These are phyloP conservation scores for Carpinus fangiana DNA, from an alignment of 306 rosid species.

Conservation along the genomic window DNA sequence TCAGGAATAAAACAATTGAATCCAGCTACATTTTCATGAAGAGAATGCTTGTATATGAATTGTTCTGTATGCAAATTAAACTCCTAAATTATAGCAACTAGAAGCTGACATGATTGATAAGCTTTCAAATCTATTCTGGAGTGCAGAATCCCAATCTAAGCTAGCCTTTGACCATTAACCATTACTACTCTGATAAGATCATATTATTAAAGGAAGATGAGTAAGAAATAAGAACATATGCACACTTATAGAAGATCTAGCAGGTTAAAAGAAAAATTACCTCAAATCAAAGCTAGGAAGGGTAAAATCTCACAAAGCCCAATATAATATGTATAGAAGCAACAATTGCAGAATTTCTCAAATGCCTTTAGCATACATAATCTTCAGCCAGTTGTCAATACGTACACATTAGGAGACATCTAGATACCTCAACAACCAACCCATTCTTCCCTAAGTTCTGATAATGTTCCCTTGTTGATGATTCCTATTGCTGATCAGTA, in stretches of 20 bases:
- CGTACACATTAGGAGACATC: too few relatives aligned
- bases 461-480: background rate
- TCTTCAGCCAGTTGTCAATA: too few relatives aligned
- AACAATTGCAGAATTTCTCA: too few relatives aligned
- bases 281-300: background rate
- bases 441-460: background rate
- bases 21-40: background rate
- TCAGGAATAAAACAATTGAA: background rate
- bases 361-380: too few relatives aligned
- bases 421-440: background rate
- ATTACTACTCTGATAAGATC: background rate
- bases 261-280: background rate
- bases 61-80: background rate
- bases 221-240: background rate
- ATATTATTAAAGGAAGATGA: background rate
- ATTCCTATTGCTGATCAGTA: background rate
- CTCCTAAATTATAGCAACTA: background rate
- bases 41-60: constrained; percentile 1
- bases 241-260: background rate
- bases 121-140: background rate
- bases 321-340: too few relatives aligned
- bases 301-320: too few relatives aligned
- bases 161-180: background rate
- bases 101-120: background rate
- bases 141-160: background rate